Base-by-base conservation (phyloP, 225 moss, liverwort and hornwort species). In the Asterella californica region DNA sequence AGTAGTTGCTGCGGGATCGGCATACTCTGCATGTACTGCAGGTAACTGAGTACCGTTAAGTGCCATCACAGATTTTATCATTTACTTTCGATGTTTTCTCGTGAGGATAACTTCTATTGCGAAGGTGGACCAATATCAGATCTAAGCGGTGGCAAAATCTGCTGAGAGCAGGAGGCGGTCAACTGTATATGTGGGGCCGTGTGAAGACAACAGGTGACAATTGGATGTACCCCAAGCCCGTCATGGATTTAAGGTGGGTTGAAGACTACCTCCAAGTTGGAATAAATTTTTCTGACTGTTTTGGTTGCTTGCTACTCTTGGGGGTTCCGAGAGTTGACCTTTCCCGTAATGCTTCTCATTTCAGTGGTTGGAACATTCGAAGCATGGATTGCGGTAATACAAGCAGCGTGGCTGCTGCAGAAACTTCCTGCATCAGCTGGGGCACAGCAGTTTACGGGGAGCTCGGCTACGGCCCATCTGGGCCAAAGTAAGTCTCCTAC, bases 151-250 rank as follows among this genome's bases (percentile, higher is more conserved):
- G 47, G 22, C 6, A 25, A n/a, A 25, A 5, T 0, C 33, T 54
- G 22, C 18, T 46, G 77, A 25, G 18, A 74, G 21, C 87, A 94
- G 96, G 86, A 78, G 94, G 96, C 79, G 94, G 94, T 30, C 96
- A 96, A 72, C 75, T 96, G 36, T 96, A 92, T 71, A 96, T 96
- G 96, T 96, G 96, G 96, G 94, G 96, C 80, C 94, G 96, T 76
- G 96, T 96, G 78, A 96, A 96, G 88, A 70, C 92, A 75, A 94
- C 96, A 9, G 96, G 96, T 42, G 96, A 96, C 77, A 96, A 91
- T 52, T 96, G 96, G 96, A 96, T 96, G 96, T 96, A 96, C 81
- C 96, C 96, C 24, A 96, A 96, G 79, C 96, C 96, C 86, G 96
- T 96, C n/a, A 87, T 90, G 83, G 94, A 94, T 78, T 83, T 96